Evolutionary conservation across 2,329 filamentous ascomycete genomes (phyloP).

Genomic region (Sporothrix inflata): DNA sequence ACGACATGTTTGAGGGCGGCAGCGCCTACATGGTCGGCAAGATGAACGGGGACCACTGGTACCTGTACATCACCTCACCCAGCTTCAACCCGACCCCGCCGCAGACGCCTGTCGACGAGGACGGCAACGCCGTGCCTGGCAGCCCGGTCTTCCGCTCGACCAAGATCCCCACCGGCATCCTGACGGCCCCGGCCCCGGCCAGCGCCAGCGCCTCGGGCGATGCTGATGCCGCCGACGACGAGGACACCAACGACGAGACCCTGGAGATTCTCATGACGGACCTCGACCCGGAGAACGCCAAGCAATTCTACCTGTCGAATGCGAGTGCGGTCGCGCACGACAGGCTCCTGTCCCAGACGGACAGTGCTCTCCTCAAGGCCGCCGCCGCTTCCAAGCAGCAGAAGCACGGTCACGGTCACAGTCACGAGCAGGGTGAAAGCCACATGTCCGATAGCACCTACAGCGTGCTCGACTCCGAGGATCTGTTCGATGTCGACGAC

Average conservation of each 20-base stretch:
- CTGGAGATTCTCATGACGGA: conserved; percentile 75
- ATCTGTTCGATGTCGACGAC: conserved; percentile 78
- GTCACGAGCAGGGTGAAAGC: conserved; percentile 60
- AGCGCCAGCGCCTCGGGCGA: conserved; percentile 29
- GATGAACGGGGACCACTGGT: conserved; percentile 99
- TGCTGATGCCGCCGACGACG: conserved; percentile 41
- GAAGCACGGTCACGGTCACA: conserved; percentile 45
- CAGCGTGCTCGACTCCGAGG: conserved; percentile 53
- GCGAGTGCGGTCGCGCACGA: conserved; percentile 89
- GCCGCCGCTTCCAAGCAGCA: conserved; percentile 17
- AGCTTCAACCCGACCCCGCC: conserved; percentile 80
- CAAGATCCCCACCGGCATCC: conserved; percentile 59
- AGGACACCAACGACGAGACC: conserved; percentile 71
- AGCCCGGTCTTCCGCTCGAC: conserved; percentile 44
- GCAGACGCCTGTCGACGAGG: conserved; percentile 66
- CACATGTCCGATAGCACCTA: conserved; percentile 57
- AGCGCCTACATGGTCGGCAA: conserved; percentile 99
- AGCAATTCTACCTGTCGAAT: conserved; percentile 69
- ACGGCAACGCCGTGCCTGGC: conserved; percentile 38
- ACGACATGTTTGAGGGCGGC: conserved; percentile 86
- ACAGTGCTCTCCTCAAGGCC: conserved; percentile 54
- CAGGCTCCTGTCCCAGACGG: conserved; percentile 70
- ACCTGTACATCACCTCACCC: conserved; percentile 92
- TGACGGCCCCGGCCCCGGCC: conserved; percentile 41
- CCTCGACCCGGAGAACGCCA: conserved; percentile 68